Base-by-base conservation (phyloP, 306 rosid species). In the Vigna angularis region DNA sequence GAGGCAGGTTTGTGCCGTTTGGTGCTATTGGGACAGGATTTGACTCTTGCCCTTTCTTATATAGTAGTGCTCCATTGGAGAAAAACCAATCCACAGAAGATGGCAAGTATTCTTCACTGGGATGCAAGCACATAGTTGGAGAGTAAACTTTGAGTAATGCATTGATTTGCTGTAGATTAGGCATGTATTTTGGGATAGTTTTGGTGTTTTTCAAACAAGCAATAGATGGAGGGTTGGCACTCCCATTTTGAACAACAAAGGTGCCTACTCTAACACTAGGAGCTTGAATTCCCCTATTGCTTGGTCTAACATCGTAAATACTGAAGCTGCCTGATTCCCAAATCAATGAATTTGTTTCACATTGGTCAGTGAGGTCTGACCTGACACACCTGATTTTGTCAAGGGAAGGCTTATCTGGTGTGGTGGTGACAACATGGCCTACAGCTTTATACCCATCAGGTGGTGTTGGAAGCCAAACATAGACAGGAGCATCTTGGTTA, bases 51-150 rank as follows among this genome's bases (percentile, higher is more conserved):
- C 87, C 87, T 45, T 85, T 87, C 26, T 78, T 73, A 36, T 83
- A 86, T 7, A 93, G 55, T 45, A 90, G 66, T 40, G 89, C 93
- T 4, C 98, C 98, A 56, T 86, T 86, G 48, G 77, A 10, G 81
- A 93, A 91, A 76, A 80, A 91, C 96, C 98, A 91, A 26, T 75
- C 30, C 11, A 90, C 91, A 9, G 97, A 88, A 0, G 96, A 90
- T 24, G 97, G 93, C 0, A 87, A 76, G 88, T 70, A 91, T 17
- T 50, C 78, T 81, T 93, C 98, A 14, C 87, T 83, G 0, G 96
- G 90, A 58, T 93, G 93, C 8, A 82, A 83, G 85, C 84, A 90
- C 57, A 93, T 57, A 5, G 69, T 6, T 12, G 94, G 97, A 70
- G 92, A 81, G 49, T 91, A 93, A 65, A 83, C 81, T 63, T 82